Percentiles rank a stretch among this genome's conserved stretches.
Evolutionary conservation across 306 rosid genomes (phyloP).

Genomic region (Biancaea sappan): DNA sequence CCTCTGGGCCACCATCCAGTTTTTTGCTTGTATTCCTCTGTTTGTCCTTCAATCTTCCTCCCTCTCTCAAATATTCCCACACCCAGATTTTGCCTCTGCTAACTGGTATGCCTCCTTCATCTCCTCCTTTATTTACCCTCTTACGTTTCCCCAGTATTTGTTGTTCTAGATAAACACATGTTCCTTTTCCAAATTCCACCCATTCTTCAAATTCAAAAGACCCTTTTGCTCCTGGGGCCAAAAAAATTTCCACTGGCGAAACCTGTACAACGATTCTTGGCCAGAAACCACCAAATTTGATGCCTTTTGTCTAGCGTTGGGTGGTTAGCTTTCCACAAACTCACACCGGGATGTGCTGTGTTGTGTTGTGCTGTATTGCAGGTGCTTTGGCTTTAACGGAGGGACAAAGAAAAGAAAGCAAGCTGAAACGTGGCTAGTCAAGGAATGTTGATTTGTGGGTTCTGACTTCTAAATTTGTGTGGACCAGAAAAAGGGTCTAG

Average conservation of each 20-base stretch:
- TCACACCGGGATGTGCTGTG: slow-evolving; percentile 36
- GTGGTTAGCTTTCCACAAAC: slow-evolving; percentile 29
- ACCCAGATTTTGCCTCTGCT: slow-evolving; percentile 17
- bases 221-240: not conserved
- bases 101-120: slow-evolving; percentile 32
- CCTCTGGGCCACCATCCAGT: slow-evolving; percentile 5
- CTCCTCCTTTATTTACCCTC: slow-evolving; percentile 1
- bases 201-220: slow-evolving; percentile 5
- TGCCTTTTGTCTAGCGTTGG: slow-evolving; percentile 42
- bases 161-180: slow-evolving; percentile 31
- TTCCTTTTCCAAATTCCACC: slow-evolving; percentile 12
- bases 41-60: slow-evolving; percentile 24
- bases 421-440: slow-evolving; percentile 33
- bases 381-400: slow-evolving; percentile 31
- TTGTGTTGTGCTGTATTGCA: slow-evolving; percentile 42
- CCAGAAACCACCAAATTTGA: slow-evolving; percentile 32
- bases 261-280: slow-evolving; percentile 32
- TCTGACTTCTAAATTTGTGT: slow-evolving; percentile 18
- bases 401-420: no score
- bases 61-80: slow-evolving; percentile 13
- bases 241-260: not conserved
- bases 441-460: slow-evolving; percentile 45
- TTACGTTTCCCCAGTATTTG: not conserved
- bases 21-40: slow-evolving; percentile 32
- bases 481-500: slow-evolving; percentile 37